phyloP scores from a whole-genome alignment of 2,329 filamentous ascomycete species.

The Pseudogymnoascus sp. region DNA sequence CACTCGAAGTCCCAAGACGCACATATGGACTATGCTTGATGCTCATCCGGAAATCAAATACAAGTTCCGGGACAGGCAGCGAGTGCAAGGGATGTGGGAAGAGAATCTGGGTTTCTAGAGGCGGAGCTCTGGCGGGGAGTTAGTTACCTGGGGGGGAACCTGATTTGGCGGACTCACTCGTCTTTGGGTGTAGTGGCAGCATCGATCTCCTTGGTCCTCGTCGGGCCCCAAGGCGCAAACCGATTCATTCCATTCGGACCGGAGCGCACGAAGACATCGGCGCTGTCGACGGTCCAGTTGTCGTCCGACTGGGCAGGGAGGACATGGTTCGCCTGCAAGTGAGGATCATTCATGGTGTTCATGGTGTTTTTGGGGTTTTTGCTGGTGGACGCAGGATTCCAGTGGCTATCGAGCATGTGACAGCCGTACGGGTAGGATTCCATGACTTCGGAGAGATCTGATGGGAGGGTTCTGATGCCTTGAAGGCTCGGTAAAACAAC shows the following conservation, averaged over 20 bases:
- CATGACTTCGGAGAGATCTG: background rate
- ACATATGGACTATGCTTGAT: constrained; percentile 39
- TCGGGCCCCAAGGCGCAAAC: background rate
- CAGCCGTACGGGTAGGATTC: background rate
- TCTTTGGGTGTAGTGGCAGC: background rate
- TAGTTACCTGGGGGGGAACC: background rate
- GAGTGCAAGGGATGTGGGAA: constrained; percentile 33
- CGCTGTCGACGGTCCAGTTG: background rate
- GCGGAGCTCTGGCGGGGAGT: background rate
- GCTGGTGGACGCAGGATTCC: background rate
- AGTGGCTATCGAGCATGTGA: background rate
- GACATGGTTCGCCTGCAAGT: background rate
- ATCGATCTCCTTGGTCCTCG: background rate
- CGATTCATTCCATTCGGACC: background rate
- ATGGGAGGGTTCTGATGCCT: background rate
- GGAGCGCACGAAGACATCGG: background rate
- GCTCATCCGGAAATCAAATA: constrained; percentile 44
- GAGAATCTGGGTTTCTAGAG: background rate
- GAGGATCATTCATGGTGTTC: background rate
- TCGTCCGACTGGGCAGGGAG: background rate
- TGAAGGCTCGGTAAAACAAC: background rate
- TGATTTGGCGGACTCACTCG: background rate
- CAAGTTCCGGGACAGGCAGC: constrained; percentile 40
- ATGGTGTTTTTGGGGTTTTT: background rate
- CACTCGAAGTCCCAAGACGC: constrained; percentile 35